Base-by-base conservation (phyloP, 106 monocot genomes). In the Dioscorea zingiberensis region DNA sequence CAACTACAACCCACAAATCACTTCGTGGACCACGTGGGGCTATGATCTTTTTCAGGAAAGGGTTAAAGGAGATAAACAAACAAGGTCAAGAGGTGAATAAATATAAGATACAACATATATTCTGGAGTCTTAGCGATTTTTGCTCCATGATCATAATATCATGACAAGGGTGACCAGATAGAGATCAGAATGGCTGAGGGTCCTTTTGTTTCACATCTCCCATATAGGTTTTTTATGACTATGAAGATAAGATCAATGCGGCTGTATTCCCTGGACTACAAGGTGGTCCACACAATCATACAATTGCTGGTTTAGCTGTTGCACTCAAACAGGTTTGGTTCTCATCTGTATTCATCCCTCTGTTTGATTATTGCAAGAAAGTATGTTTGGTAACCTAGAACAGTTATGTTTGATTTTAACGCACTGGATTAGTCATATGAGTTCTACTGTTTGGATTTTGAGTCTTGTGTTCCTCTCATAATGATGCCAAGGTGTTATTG, bases 251-350 rank as follows among this genome's bases (percentile, higher is more conserved):
- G 73, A 97, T 97, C 44, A 97, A 97, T 84, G 85, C 88, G 55
- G 88, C 97, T 27, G 92, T 97, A 27, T 97, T 97, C 63, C 97
- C 97, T 70, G 97, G 97, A 48, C 88, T 97, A 64, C 97, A 97
- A 84, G 97, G 97, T 62, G 97, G 97, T 51, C 97, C 97, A 25
- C 97, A 97, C 70, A 97, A 97, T 75, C 97, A 97, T 66, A 97
- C 97, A 32, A 97, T 97, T 79, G 22, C 97, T 77, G 97, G 86
- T 18, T 79, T 97, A 68, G 97, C 97, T 76, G 97, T 97, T 70
- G 97, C 97, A 63, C 92, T 97, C 47, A 97, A 92, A 71, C 97
- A 97, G 92, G 97, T 97, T 53, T 55, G 54, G 11, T 69, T 16
- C 10, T 38, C 38, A 10, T 6, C 38, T 38, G 3, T 38, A 38